phyloP scores from a whole-genome alignment of 805 yeast genomes.

The Hanseniaspora lindneri region DNA sequence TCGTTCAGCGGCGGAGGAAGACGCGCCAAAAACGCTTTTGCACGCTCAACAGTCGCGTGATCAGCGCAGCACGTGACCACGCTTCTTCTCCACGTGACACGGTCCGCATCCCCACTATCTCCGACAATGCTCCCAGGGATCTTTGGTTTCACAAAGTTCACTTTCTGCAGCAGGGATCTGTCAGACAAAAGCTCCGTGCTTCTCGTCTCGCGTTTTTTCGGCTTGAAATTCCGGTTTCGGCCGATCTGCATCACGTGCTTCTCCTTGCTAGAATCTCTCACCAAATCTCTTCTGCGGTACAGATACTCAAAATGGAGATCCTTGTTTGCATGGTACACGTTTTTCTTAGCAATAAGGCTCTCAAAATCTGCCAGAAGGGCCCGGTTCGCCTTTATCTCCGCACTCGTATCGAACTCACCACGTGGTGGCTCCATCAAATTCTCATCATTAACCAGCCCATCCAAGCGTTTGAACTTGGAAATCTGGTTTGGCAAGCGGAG shows the following conservation, averaged over 20 bases:
- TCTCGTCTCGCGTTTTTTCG: background rate
- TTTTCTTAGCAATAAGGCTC: background rate
- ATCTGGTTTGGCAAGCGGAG: slow-evolving; percentile 16
- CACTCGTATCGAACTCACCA: slow-evolving; percentile 17
- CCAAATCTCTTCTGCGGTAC: slow-evolving; percentile 10
- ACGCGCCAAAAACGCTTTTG: slow-evolving; percentile 23
- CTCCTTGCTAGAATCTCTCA: slow-evolving; percentile 16
- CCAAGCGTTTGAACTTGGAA: slow-evolving; percentile 14
- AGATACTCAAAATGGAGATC: slow-evolving; percentile 8
- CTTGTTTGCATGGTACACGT: slow-evolving; percentile 5
- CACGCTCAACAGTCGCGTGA: background rate
- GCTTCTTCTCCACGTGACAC: too few relatives aligned
- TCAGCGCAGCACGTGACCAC: too few relatives aligned
- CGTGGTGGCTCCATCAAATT: slow-evolving; percentile 4
- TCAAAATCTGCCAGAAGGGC: slow-evolving; percentile 20
- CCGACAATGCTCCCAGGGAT: slow-evolving; percentile 6
- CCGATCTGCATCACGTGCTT: slow-evolving; percentile 12
- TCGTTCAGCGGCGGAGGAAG: slow-evolving; percentile 38
- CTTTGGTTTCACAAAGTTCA: slow-evolving; percentile 1
- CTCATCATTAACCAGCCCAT: background rate
- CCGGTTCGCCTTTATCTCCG: slow-evolving; percentile 26
- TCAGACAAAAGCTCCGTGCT: background rate
- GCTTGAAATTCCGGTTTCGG: slow-evolving; percentile 3
- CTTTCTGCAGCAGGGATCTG: slow-evolving; percentile 12
- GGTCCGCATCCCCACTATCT: too few relatives aligned